Conservation (phyloP, 1,139 yeast species). For the Yueomyces sp. region DNA sequence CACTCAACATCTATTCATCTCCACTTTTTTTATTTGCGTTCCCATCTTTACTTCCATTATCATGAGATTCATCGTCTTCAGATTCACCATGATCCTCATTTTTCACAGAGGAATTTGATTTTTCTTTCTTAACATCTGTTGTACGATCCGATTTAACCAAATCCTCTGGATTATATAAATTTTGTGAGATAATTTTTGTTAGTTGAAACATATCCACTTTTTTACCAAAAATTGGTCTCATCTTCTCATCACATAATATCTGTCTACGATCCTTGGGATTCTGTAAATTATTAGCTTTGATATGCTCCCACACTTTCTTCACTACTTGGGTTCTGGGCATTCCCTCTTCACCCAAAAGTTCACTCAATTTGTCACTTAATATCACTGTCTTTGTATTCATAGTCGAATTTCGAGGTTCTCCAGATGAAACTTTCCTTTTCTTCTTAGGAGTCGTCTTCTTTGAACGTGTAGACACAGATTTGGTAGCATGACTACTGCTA, state of each 20-base stretch:
- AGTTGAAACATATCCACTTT: constrained; percentile 52
- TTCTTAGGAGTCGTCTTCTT: constrained; percentile 9
- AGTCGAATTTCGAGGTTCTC: constrained; percentile 10
- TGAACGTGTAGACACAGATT: background rate
- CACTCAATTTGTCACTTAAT: constrained; percentile 41
- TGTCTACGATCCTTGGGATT: constrained; percentile 57
- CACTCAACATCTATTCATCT: too few relatives aligned
- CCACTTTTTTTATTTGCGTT: background rate
- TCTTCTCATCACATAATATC: constrained; percentile 54
- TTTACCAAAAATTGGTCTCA: constrained; percentile 48
- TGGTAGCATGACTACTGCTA: background rate
- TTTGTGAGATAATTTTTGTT: constrained; percentile 49
- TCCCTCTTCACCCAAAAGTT: constrained; percentile 32
- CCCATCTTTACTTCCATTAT: background rate
- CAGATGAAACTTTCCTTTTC: constrained; percentile 17
- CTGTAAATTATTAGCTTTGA: constrained; percentile 51
- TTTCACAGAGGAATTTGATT: too few relatives aligned
- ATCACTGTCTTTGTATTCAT: constrained; percentile 15
- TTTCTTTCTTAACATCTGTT: too few relatives aligned
- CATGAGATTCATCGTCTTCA: too few relatives aligned
- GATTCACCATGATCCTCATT: too few relatives aligned
- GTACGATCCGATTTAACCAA: constrained; percentile 7
- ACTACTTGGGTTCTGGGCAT: constrained; percentile 62
- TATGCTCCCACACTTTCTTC: constrained; percentile 61
- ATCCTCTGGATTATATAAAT: constrained; percentile 29